Conservation (phyloP, 1,284 basidiomycete species). For the Mycosarcoma maydis region DNA sequence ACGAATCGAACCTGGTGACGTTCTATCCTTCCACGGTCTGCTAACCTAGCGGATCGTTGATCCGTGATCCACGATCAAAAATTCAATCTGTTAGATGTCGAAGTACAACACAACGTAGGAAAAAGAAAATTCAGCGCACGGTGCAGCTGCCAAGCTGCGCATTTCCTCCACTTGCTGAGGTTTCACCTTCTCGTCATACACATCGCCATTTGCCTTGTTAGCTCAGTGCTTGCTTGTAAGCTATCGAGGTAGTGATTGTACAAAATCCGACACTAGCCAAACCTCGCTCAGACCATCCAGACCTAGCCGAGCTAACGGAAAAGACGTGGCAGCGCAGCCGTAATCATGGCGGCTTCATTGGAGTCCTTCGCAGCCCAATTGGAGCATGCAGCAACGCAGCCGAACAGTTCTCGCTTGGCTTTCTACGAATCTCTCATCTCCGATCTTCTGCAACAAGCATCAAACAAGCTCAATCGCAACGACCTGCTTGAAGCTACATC, state of each 20-base stretch:
- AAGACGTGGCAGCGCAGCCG: neutral
- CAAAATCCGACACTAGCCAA: too few relatives aligned
- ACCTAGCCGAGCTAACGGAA: too few relatives aligned
- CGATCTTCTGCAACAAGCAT: constrained; percentile 22
- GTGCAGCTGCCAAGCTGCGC: neutral
- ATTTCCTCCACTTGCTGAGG: neutral
- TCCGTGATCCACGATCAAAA: too few relatives aligned
- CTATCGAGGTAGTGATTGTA: too few relatives aligned
- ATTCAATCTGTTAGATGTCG: too few relatives aligned
- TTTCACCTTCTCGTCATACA: neutral
- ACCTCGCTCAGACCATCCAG: too few relatives aligned
- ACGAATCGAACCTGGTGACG: too few relatives aligned
- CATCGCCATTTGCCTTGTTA: too few relatives aligned
- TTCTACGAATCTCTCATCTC: constrained; percentile 29
- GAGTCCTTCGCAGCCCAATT: constrained; percentile 23
- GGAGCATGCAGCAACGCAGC: constrained; percentile 34
- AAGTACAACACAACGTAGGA: too few relatives aligned
- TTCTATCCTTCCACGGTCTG: too few relatives aligned
- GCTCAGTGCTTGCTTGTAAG: neutral
- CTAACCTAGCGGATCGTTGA: too few relatives aligned
- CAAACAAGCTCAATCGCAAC: constrained; percentile 16
- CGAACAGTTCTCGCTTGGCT: constrained; percentile 24
- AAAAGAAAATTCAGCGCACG: neutral
- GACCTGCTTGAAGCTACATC: constrained; percentile 27
- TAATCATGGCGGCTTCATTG: constrained; percentile 17